Percentiles rank a stretch among this genome's conserved stretches.
These are phyloP conservation scores for Nidula niveotomentosa DNA, from an alignment of 1,284 basidiomycete genomes.

Conservation along the genomic window DNA sequence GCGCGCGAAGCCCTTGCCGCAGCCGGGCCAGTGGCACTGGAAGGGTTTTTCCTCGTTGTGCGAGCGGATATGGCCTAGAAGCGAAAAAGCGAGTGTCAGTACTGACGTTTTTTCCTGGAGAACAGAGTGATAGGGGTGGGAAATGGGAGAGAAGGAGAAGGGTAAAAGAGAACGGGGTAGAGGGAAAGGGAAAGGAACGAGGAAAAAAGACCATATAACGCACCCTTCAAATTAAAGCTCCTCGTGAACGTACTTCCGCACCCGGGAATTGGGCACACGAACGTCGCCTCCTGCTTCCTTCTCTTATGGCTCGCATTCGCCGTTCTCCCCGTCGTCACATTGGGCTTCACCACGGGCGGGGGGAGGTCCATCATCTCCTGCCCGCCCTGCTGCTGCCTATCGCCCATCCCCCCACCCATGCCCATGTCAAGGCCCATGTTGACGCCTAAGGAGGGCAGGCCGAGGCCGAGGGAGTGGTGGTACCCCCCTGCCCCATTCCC, in stretches of 20 bases:
- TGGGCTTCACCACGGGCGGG: too few relatives aligned
- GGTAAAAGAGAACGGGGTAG: too few relatives aligned
- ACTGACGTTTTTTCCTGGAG: background rate
- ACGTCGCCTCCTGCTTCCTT: constrained; percentile 1
- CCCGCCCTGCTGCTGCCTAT: too few relatives aligned
- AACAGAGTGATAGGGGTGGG: too few relatives aligned
- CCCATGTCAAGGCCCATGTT: too few relatives aligned
- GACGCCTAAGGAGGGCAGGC: too few relatives aligned
- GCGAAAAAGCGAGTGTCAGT: constrained; percentile 6
- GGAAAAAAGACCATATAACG: constrained; percentile 10
- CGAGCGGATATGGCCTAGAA: constrained; percentile 72
- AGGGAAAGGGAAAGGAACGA: background rate
- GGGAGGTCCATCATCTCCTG: too few relatives aligned
- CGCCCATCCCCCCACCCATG: too few relatives aligned
- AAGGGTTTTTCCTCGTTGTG: constrained; percentile 85
- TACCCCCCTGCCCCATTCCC: too few relatives aligned
- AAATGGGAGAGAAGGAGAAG: too few relatives aligned
- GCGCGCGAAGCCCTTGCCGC: constrained; percentile 80
- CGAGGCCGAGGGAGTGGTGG: too few relatives aligned
- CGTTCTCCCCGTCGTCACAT: too few relatives aligned
- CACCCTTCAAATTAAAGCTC: constrained; percentile 1
- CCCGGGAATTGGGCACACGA: background rate
- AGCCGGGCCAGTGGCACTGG: constrained; percentile 84
- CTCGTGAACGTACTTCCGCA: constrained; percentile 3
- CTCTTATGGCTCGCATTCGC: background rate